These are phyloP conservation scores for Amanita exitialis DNA, from an alignment of 768 basidiomycete genomes.

Conservation along the genomic window DNA sequence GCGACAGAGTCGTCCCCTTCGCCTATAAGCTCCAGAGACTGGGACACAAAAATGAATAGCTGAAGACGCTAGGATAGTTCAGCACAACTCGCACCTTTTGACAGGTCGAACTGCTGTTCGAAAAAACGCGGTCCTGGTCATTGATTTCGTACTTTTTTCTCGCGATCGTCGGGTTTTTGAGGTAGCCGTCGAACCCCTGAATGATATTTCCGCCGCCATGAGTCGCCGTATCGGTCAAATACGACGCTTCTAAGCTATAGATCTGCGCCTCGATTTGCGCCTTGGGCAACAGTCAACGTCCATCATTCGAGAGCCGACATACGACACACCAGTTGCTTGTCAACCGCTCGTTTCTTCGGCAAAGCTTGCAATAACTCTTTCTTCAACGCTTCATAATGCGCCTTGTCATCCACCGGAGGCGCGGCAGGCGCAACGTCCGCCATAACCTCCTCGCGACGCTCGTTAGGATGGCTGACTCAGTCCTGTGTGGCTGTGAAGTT, in stretches of 20 bases:
- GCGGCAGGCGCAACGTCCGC: slow-evolving; percentile 23
- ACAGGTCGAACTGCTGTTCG: slow-evolving; percentile 69
- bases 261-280: slow-evolving; percentile 72
- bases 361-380: slow-evolving; percentile 69
- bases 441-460: slow-evolving; percentile 17
- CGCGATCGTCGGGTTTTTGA: slow-evolving; percentile 63
- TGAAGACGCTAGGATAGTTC: slow-evolving; percentile 3
- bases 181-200: slow-evolving; percentile 78
- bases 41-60: slow-evolving; percentile 2
- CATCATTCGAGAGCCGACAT: background rate
- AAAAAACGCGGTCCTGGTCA: slow-evolving; percentile 75
- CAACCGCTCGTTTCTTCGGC: slow-evolving; percentile 62
- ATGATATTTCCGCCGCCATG: slow-evolving; percentile 83
- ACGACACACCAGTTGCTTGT: slow-evolving; percentile 63
- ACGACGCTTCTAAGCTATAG: slow-evolving; percentile 65
- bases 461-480: too few species aligned
- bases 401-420: slow-evolving; percentile 55
- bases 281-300: slow-evolving; percentile 23
- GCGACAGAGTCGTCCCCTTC: slow-evolving; percentile 52
- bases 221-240: slow-evolving; percentile 66
- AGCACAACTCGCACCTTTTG: slow-evolving; percentile 42
- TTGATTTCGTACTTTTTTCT: slow-evolving; percentile 67
- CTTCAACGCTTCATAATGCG: slow-evolving; percentile 61
- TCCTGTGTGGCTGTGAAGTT: slow-evolving; percentile 1
- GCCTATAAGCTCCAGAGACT: slow-evolving; percentile 70